Percentiles rank a stretch among this genome's conserved stretches.
Conservation (phyloP, 1,284 basidiomycete genomes). For the Pterulicium gracile region DNA sequence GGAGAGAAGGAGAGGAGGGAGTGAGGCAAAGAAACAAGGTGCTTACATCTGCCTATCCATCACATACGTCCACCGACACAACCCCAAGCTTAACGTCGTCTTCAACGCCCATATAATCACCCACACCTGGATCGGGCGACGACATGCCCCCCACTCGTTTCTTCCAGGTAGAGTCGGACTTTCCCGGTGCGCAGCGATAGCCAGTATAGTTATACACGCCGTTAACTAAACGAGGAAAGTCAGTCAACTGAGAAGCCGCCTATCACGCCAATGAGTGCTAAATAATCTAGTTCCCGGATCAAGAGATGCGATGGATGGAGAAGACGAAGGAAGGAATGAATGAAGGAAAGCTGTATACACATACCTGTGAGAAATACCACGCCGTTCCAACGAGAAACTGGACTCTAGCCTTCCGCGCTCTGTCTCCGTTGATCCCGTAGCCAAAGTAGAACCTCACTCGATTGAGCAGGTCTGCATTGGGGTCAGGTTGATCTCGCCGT, state of each 20-base stretch:
- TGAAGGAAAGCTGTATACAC: background rate
- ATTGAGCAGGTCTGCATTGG: too few species aligned
- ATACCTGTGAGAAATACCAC: background rate
- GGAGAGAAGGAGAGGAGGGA: too few species aligned
- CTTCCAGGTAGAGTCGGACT: background rate
- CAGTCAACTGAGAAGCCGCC: background rate
- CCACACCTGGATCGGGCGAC: slow-evolving; percentile 11
- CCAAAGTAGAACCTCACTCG: background rate
- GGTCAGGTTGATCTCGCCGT: too few species aligned
- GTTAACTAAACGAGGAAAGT: background rate
- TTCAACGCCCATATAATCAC: slow-evolving; percentile 11
- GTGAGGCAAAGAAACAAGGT: too few species aligned
- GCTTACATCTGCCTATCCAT: background rate
- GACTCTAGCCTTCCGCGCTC: background rate
- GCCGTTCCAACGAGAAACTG: background rate
- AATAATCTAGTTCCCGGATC: too few species aligned
- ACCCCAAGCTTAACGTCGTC: slow-evolving; percentile 4
- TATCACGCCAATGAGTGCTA: too few species aligned
- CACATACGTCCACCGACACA: background rate
- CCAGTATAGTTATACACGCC: background rate
- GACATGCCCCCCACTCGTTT: background rate
- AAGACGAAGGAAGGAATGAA: background rate
- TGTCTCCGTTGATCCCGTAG: background rate
- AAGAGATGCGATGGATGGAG: too few species aligned
- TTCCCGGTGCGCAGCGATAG: background rate